These are phyloP conservation scores for Omphalea diandra DNA, from an alignment of 441 rosid genomes.

Conservation along the genomic window DNA sequence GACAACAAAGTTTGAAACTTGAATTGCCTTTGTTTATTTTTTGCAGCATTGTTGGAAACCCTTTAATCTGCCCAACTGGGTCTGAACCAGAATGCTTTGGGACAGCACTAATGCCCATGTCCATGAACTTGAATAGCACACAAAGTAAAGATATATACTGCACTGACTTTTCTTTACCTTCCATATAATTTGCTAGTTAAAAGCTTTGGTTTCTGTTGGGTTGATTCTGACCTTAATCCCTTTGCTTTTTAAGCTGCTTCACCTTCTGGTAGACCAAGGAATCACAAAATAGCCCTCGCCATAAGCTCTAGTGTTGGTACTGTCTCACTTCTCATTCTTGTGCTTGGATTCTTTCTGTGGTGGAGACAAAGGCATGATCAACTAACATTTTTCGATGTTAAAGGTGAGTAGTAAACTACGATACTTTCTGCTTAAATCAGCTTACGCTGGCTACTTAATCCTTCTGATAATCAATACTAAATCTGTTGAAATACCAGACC, in stretches of 20 bases:
- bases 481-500: slow-evolving; percentile 35
- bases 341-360: slow-evolving; percentile 71
- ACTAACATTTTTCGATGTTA: slow-evolving; percentile 74
- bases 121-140: slow-evolving; percentile 81
- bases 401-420: slow-evolving; percentile 47
- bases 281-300: slow-evolving; percentile 73
- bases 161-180: not conserved
- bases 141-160: slow-evolving; percentile 50
- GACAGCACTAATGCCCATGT: slow-evolving; percentile 79
- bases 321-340: slow-evolving; percentile 55
- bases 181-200: not conserved
- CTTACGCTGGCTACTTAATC: not conserved
- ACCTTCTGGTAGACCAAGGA: slow-evolving; percentile 41
- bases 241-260: slow-evolving; percentile 37
- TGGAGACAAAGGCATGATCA: slow-evolving; percentile 77
- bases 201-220: not conserved
- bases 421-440: not conserved
- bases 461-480: not conserved
- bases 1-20: not conserved
- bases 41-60: slow-evolving; percentile 86
- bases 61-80: slow-evolving; percentile 80
- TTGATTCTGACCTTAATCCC: slow-evolving; percentile 27
- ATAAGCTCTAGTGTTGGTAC: slow-evolving; percentile 69
- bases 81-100: slow-evolving; percentile 90
- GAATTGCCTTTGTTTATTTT: not conserved